Percentiles rank a stretch among this genome's conserved stretches.
Conservation (phyloP, 2,329 filamentous ascomycete genomes). For the Pestalotiopsis sp. region DNA sequence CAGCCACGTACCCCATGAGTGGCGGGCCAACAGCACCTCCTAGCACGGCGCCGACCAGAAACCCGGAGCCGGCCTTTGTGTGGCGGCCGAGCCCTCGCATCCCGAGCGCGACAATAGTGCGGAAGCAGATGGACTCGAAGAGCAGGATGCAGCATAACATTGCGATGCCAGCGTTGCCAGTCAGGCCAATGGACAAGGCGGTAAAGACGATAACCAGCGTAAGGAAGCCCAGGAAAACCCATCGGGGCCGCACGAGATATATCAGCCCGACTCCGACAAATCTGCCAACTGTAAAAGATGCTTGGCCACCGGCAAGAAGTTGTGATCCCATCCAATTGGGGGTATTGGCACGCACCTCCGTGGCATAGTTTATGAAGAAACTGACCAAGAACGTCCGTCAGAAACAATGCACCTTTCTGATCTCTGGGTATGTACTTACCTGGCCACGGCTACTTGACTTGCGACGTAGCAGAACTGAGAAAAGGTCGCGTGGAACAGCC, state of each 20-base stretch:
- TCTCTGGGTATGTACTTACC: too few relatives aligned
- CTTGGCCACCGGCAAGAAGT: constrained; percentile 61
- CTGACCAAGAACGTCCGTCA: constrained; percentile 19
- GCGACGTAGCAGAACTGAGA: constrained; percentile 68
- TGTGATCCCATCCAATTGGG: constrained; percentile 36
- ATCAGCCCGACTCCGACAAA: constrained; percentile 62
- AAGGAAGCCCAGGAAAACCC: constrained; percentile 57
- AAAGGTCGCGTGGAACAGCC: constrained; percentile 61
- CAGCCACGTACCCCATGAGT: constrained; percentile 51
- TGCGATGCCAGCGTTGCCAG: constrained; percentile 52
- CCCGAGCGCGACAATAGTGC: constrained; percentile 60
- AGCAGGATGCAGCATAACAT: constrained; percentile 60
- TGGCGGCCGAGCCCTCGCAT: constrained; percentile 60
- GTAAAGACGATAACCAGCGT: constrained; percentile 56
- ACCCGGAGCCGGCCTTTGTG: constrained; percentile 55
- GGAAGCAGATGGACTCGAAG: constrained; percentile 61
- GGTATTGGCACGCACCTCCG: neutral
- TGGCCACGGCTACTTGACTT: constrained; percentile 55
- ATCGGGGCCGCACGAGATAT: constrained; percentile 51
- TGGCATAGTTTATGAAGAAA: constrained; percentile 13
- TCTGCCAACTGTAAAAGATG: constrained; percentile 60
- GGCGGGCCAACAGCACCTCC: constrained; percentile 60
- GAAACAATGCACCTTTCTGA: too few relatives aligned
- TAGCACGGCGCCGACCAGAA: constrained; percentile 56
- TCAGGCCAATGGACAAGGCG: constrained; percentile 53